Conservation (phyloP, 306 rosid species). For the Boehmeria nivea region DNA sequence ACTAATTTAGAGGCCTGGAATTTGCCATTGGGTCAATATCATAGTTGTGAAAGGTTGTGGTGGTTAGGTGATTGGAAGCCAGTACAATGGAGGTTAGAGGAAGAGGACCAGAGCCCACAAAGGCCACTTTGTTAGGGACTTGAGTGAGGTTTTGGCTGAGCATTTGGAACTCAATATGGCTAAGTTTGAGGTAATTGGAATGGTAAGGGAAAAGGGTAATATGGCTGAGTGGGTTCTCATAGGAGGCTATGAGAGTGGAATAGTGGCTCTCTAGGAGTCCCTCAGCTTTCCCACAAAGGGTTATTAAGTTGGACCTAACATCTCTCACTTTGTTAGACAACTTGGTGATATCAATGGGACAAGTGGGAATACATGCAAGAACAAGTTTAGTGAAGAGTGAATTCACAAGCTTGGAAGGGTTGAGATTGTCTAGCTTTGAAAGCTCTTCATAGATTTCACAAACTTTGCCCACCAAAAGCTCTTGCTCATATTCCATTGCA, state of each 20-base stretch:
- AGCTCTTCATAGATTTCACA: slow-evolving; percentile 44
- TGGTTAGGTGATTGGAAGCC: slow-evolving; percentile 17
- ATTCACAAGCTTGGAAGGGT: slow-evolving; percentile 69
- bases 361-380: slow-evolving; percentile 56
- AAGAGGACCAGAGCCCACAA: slow-evolving; percentile 38
- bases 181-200: slow-evolving; percentile 30
- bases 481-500: slow-evolving; percentile 54
- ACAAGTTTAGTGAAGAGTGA: slow-evolving; percentile 69
- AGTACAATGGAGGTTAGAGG: slow-evolving; percentile 33
- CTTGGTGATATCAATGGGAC: slow-evolving; percentile 44
- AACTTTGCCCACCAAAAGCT: slow-evolving; percentile 36
- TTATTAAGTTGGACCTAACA: slow-evolving; percentile 48
- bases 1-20: slow-evolving; percentile 22
- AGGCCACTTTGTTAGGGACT: slow-evolving; percentile 22
- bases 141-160: slow-evolving; percentile 12
- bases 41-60: slow-evolving; percentile 25
- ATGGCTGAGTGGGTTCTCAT: slow-evolving; percentile 37
- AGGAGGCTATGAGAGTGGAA: slow-evolving; percentile 44
- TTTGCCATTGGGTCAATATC: slow-evolving; percentile 29
- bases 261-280: slow-evolving; percentile 53
- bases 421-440: slow-evolving; percentile 46
- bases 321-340: slow-evolving; percentile 32
- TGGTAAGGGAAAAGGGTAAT: slow-evolving; percentile 62
- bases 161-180: slow-evolving; percentile 26
- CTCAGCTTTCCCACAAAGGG: slow-evolving; percentile 59